Base-by-base conservation (phyloP, 116 monocot genomes). In the Cymodocea nodosa region DNA sequence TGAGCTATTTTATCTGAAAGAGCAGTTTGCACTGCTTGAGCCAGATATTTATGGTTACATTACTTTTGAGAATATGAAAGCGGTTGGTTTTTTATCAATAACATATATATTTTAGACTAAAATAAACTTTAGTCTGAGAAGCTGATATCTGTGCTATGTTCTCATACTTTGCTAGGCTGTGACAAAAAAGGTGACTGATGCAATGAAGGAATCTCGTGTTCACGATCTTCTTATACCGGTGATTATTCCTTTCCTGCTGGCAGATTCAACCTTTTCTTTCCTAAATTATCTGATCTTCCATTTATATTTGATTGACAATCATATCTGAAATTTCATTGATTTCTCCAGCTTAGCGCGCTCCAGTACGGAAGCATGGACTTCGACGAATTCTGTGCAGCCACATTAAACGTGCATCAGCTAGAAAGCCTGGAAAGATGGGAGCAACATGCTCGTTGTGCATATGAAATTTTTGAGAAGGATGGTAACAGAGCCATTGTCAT, bases 151-250 rank as follows among this genome's bases (percentile, higher is more conserved):
- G 9, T 67, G 51, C 30, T 3, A 3, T 52, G 16, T 74, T 0
- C 20, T 15, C 15, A 36, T 67, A 11, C 60, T 15, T 14, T 68
- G 50, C 35, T 63, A 95, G 95, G 95, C 81, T 11, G 69, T 90
- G 75, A 70, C 74, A 57, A 95, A 84, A 78, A 74, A 90, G 70
- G 77, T 83, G 35, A 87, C 85, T 35, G 85, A 87, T 67, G 85
- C 85, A 64, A 87, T 87, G 87, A 95, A 87, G 79, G 95, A 90
- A 74, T 87, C 83, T 1, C 85, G 83, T 34, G 77, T 87, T 72
- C 87, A 87, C 23, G 95, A 95, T 58, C 76, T 90, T 76, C 72
- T 95, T 60, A 59, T 77, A 63, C 83, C 80, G 60, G 90, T 95
- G 84, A 17, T 16, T 51, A 19, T 70, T n/a, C 6, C 34, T 16